These are phyloP conservation scores for Cenchrus fungigraminus DNA, from an alignment of 176 grass and related monocot species.

Conservation along the genomic window DNA sequence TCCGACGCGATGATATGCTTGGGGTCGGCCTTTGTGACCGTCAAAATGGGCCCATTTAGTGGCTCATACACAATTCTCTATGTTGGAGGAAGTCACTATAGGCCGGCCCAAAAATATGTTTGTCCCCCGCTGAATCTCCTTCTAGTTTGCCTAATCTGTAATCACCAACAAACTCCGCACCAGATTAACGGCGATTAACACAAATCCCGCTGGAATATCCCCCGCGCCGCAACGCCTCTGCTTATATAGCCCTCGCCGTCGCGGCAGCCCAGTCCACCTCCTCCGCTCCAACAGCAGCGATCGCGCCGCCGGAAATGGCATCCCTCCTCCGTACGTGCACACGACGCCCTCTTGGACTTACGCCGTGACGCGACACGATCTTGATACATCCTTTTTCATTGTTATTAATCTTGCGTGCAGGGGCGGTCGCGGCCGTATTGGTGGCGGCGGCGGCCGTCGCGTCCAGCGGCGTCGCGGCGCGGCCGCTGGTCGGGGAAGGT, in stretches of 20 bases:
- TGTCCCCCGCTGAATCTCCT: no score
- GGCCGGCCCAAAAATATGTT: no score
- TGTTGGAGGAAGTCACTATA: no score
- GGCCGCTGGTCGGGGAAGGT: conserved; percentile 29
- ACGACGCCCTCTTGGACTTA: background rate
- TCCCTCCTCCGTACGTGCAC: background rate
- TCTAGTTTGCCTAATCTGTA: no score
- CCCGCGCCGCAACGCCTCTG: no score
- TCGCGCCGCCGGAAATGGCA: conserved; percentile 14
- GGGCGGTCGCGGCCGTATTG: background rate
- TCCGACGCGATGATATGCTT: no score
- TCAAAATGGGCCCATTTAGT: no score
- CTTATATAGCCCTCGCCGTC: background rate
- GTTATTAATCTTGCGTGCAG: background rate
- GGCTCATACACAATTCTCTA: no score
- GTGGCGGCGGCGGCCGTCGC: background rate
- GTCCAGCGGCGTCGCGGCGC: conserved; percentile 5
- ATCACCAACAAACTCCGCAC: no score
- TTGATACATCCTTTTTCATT: background rate
- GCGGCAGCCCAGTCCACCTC: background rate
- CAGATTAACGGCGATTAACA: no score
- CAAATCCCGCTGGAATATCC: no score
- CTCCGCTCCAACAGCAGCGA: background rate
- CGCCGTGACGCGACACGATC: background rate
- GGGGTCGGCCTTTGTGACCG: no score